These are phyloP conservation scores for Colletotrichum paranaense DNA, from an alignment of 2,329 filamentous ascomycete species.

Conservation along the genomic window DNA sequence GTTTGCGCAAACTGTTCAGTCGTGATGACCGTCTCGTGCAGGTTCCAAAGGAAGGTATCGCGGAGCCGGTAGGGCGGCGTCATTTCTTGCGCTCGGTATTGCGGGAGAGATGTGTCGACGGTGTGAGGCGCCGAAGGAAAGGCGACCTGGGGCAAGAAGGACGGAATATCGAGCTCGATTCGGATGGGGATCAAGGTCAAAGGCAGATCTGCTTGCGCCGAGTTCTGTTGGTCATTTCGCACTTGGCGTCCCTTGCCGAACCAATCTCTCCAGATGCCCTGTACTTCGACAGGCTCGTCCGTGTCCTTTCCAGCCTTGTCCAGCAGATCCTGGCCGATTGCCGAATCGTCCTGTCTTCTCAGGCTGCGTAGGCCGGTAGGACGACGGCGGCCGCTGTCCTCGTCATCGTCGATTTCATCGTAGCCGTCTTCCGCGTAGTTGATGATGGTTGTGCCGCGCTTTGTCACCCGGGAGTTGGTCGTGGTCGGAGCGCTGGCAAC, in stretches of 20 bases:
- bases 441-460: slow-evolving; percentile 94
- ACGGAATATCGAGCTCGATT: slow-evolving; percentile 91
- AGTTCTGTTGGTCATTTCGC: slow-evolving; percentile 70
- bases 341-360: slow-evolving; percentile 73
- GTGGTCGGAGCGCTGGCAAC: slow-evolving; percentile 76
- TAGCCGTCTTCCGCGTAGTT: slow-evolving; percentile 98
- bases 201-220: slow-evolving; percentile 79
- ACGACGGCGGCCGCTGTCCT: slow-evolving; percentile 79
- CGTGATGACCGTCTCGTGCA: slow-evolving; percentile 93
- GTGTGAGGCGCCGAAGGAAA: slow-evolving; percentile 66
- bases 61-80: slow-evolving; percentile 89
- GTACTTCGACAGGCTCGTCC: slow-evolving; percentile 80
- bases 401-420: slow-evolving; percentile 81
- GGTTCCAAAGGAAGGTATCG: slow-evolving; percentile 97
- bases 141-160: slow-evolving; percentile 75
- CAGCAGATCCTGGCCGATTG: slow-evolving; percentile 71
- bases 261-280: slow-evolving; percentile 96
- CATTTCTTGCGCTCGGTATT: slow-evolving; percentile 82
- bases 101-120: slow-evolving; percentile 78
- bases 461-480: slow-evolving; percentile 85
- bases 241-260: slow-evolving; percentile 77
- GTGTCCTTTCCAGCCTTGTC: slow-evolving; percentile 90
- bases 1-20: slow-evolving; percentile 95
- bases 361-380: slow-evolving; percentile 87
- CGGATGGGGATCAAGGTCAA: slow-evolving; percentile 94